Base-by-base conservation (phyloP, 2,329 filamentous ascomycete species). In the Fonsecaea erecta region DNA sequence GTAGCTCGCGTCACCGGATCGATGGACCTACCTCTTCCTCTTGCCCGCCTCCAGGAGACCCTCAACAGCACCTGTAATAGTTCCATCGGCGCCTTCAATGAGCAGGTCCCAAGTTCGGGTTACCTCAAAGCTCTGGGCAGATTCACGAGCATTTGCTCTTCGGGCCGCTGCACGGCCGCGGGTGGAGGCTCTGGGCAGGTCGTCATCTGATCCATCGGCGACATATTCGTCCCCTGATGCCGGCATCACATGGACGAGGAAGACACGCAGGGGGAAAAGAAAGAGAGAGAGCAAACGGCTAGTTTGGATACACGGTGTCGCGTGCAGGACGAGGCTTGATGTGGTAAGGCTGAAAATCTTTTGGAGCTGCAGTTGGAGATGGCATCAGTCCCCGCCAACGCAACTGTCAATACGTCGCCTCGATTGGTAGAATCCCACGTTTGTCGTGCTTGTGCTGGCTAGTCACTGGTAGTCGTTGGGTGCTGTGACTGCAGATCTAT, bases 1-100 rank as follows among this genome's bases (percentile, higher is more conserved):
- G 11, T 24, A n/a, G 11, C 46, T 52, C 30, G 8, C 16, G 7
- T 32, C 46, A 8, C 12, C 26, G 32, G 21, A 26, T 18, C n/a
- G 21, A n/a, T 30, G 16, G 24, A 52, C 77, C 74, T 76, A 87
- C 85, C 87, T 83, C 75, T 88, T 88, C 65, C 93, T 87, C 82
- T 96, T 96, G 75, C 91, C 88, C 24, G 92, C 91, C 77, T 96
- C 92, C 55, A 93, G 84, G 32, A 90, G 78, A 24, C 89, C 89
- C 69, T 91, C 88, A 46, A 96, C 85, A 12, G 85, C 84, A 48
- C 85, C 86, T 63, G 88, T 88, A 70, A 96, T 87, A 63, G 88
- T 88, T 52, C 91, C 92, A 78, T 96, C 91, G 48, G 88, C 89
- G 21, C 89, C 89, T 77, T 95, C 92, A 56, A 91, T 85, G 35